A percentile compares a stretch with the other conserved stretches of the same genome.
These are phyloP conservation scores for Allium cepa DNA, from an alignment of 106 monocot genomes.

Conservation along the genomic window DNA sequence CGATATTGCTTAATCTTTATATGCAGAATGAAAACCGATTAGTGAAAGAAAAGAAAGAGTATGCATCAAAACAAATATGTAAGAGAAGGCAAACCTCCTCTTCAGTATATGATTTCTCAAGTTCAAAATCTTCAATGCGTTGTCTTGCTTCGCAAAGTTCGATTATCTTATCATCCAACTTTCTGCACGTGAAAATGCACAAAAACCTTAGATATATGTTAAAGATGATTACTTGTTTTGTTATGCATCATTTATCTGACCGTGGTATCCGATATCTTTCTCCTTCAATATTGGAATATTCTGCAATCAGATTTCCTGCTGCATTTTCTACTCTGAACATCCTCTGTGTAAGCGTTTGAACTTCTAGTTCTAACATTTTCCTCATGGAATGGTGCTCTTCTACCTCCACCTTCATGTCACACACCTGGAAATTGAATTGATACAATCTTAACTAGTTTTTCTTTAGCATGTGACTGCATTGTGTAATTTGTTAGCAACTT, in stretches of 20 bases:
- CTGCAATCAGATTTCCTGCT: conserved; percentile 13
- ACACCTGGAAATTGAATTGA: conserved; percentile 26
- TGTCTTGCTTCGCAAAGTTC: conserved; percentile 43
- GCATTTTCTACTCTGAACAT: conserved; percentile 29
- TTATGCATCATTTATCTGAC: conserved; percentile 17
- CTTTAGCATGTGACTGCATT: too few species aligned
- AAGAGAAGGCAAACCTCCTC: conserved; percentile 37
- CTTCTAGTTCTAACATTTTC: conserved; percentile 36
- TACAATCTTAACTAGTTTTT: too few species aligned
- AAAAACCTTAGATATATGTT: background rate
- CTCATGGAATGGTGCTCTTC: conserved; percentile 27
- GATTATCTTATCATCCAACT: conserved; percentile 15
- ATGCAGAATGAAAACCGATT: background rate
- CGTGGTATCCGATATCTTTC: conserved; percentile 21
- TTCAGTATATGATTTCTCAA: conserved; percentile 28
- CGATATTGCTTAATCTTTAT: conserved; percentile 48
- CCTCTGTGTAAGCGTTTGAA: conserved; percentile 25
- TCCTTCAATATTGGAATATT: conserved; percentile 9
- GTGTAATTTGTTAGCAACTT: too few species aligned
- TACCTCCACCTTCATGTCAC: conserved; percentile 53
- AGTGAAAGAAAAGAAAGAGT: conserved; percentile 1
- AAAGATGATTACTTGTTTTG: background rate
- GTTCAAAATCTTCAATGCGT: conserved; percentile 45
- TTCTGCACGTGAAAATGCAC: conserved; percentile 16
- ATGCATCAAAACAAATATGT: background rate